Evolutionary conservation across 2,329 filamentous ascomycete species (phyloP).

Genomic region (Stromatinia cepivora): DNA sequence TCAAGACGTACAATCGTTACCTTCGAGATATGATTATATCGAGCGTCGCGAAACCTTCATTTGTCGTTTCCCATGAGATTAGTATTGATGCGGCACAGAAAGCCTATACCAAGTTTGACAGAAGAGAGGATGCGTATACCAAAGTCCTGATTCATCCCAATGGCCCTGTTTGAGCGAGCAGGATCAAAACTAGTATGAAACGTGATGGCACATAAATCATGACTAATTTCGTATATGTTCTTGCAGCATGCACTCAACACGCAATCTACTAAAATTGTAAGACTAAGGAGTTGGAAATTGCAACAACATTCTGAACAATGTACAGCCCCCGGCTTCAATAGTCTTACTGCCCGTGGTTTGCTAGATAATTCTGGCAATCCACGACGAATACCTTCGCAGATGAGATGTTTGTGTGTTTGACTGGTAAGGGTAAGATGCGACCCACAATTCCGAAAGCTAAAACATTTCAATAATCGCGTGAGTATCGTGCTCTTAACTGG

Average conservation of each 20-base stretch:
- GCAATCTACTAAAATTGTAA: not conserved
- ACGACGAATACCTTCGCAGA: not conserved
- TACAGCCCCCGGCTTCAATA: not conserved
- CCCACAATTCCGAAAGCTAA: not conserved
- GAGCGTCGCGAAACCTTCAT: slow-evolving; percentile 64
- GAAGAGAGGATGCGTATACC: slow-evolving; percentile 46
- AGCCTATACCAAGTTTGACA: slow-evolving; percentile 67
- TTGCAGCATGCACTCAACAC: not conserved
- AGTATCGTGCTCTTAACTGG: not conserved
- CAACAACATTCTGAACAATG: not conserved
- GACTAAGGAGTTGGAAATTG: not conserved
- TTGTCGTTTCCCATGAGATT: slow-evolving; percentile 66
- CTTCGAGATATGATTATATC: slow-evolving; percentile 64
- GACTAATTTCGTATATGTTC: not conserved
- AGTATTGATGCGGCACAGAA: slow-evolving; percentile 59
- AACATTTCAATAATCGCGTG: not conserved
- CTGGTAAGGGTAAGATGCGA: not conserved
- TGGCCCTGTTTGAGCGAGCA: slow-evolving; percentile 35
- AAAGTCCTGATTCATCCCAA: slow-evolving; percentile 18
- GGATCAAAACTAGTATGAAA: not conserved
- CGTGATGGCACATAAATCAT: not conserved
- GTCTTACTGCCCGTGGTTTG: not conserved
- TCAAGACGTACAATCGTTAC: slow-evolving; percentile 67
- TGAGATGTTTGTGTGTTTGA: not conserved
- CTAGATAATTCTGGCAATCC: not conserved